Conservation (phyloP, 441 rosid genomes). For the Mallotus repandus region DNA sequence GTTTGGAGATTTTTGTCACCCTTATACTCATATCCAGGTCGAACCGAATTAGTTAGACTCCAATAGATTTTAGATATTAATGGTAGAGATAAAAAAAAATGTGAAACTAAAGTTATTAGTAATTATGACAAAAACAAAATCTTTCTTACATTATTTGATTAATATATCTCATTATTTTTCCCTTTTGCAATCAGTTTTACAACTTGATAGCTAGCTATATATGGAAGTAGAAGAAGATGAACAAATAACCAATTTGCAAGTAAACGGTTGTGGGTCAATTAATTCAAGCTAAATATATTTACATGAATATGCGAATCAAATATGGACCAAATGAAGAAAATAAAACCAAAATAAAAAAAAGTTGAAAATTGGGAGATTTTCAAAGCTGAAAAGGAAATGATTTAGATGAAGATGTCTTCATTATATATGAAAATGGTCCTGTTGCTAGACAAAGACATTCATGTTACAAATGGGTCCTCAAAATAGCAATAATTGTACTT, state of each 20-base stretch:
- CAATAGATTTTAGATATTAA: too few relatives aligned
- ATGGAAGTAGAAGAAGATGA: too few relatives aligned
- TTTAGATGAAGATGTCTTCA: constrained; percentile 2
- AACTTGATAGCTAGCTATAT: too few relatives aligned
- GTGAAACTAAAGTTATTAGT: too few relatives aligned
- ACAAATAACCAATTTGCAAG: not conserved
- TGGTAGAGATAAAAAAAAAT: too few relatives aligned
- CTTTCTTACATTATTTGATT: too few relatives aligned
- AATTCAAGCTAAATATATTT: not conserved
- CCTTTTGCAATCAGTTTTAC: too few relatives aligned
- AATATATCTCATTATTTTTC: too few relatives aligned
- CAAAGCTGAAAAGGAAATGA: not conserved
- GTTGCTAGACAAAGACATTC: constrained; percentile 9
- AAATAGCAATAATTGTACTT: constrained; percentile 30
- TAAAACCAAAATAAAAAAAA: not conserved
- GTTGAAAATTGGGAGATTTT: not conserved
- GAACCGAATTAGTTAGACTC: too few relatives aligned
- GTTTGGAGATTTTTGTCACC: too few relatives aligned
- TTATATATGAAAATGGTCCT: not conserved
- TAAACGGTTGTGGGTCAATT: not conserved
- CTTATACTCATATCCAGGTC: too few relatives aligned
- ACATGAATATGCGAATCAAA: not conserved
- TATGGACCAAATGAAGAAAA: not conserved
- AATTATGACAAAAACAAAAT: too few relatives aligned
- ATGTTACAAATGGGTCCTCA: constrained; percentile 24